Evolutionary conservation across 2,329 filamentous ascomycete species (phyloP).

Genomic region (Leptodontidium sp.): DNA sequence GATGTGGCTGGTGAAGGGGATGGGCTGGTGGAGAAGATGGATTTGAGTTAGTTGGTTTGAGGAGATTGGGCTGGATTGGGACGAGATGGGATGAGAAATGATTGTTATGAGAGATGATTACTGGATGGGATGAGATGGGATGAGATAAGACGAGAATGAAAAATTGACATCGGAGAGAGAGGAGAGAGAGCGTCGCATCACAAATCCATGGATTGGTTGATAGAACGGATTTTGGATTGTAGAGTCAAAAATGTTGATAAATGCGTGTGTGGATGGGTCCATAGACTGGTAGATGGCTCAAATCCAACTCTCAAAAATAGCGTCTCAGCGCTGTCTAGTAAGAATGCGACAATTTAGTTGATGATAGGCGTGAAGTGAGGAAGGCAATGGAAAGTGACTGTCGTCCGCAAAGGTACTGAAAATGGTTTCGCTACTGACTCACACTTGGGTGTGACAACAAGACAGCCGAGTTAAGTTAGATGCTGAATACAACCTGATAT

Average conservation of each 20-base stretch:
- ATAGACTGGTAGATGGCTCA: not conserved
- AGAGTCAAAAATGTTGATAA: not conserved
- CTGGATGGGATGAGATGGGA: not conserved
- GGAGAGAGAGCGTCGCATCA: not conserved
- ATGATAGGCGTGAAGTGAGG: no score
- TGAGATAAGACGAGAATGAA: not conserved
- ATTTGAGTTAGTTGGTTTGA: slow-evolving; percentile 27
- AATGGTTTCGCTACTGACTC: no score
- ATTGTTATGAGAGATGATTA: not conserved
- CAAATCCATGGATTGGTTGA: not conserved
- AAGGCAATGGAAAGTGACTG: no score
- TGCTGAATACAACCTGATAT: no score
- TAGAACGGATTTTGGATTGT: not conserved
- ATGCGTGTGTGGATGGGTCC: not conserved
- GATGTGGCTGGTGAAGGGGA: slow-evolving; percentile 1
- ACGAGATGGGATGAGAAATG: slow-evolving; percentile 9
- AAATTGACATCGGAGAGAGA: not conserved
- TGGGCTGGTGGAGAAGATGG: slow-evolving; percentile 33
- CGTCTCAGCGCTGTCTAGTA: no score
- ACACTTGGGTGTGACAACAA: no score
- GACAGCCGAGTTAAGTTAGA: no score
- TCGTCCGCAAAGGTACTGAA: no score
- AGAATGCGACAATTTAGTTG: no score
- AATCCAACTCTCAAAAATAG: not conserved
- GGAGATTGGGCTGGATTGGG: not conserved